A percentile compares a stretch with the other conserved stretches of the same genome.
Evolutionary conservation across 129 eudicot genomes (phyloP).

Genomic region (Kitagawia praeruptora): DNA sequence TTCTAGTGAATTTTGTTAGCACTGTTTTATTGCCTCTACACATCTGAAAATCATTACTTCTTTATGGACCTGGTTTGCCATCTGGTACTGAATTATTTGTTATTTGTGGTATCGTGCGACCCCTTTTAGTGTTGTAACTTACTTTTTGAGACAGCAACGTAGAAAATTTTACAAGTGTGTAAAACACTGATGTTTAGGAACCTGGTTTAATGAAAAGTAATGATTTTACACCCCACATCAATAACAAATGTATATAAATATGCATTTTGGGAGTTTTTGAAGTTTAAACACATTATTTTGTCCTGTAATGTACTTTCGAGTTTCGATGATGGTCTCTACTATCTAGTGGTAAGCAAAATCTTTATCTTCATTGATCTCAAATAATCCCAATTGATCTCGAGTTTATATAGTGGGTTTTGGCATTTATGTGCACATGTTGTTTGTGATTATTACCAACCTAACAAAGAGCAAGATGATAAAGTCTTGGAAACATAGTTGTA

Average conservation of each 20-base stretch:
- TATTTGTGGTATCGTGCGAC: slow-evolving; percentile 1
- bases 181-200: background rate
- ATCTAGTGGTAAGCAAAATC: background rate
- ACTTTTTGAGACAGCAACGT: slow-evolving; percentile 14
- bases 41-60: background rate
- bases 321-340: background rate
- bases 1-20: background rate
- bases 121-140: slow-evolving; percentile 15
- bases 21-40: background rate
- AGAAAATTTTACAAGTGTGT: slow-evolving; percentile 5
- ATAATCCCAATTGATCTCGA: background rate
- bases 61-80: background rate
- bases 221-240: background rate
- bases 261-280: background rate
- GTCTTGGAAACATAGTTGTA: background rate
- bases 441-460: slow-evolving; percentile 1
- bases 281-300: background rate
- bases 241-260: background rate
- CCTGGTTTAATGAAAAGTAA: slow-evolving; percentile 8
- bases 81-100: background rate
- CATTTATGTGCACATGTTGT: background rate
- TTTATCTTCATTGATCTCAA: background rate
- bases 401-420: background rate
- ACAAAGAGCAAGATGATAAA: background rate
- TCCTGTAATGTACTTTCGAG: background rate